Evolutionary conservation across 2,329 filamentous ascomycete genomes (phyloP), one percentile per base, ranked within the genome.

Genomic region (Kalmusia sp.): DNA sequence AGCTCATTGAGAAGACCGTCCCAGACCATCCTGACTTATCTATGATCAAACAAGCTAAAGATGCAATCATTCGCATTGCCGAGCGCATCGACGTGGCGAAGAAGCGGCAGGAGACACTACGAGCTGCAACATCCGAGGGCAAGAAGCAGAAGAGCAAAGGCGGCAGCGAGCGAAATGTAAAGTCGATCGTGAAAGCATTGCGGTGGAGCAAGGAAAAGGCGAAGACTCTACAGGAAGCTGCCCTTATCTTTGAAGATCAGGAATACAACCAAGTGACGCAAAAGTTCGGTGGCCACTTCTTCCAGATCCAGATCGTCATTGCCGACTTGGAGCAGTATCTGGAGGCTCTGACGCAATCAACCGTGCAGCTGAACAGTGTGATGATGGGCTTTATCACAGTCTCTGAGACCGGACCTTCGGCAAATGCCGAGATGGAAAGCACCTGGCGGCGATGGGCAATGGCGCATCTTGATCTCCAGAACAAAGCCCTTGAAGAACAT

Each of bases 291-390:
- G 92, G 96, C 57, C 93, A 97, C 71, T 97, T 92, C 73, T 88
- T 97, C 57, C 89, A 93, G 55, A 79, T 98, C 24, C 93, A 98
- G 69, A 90, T 99, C 33, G 91, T 97, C 35, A 87, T 96, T 67
- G 87, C 93, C 53, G 95, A 98, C 71, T 89, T 96, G n/a, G 92
- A 97, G 68, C 92, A 88, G 65, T 98, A 98, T 73, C 88, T 92
- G 4, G 85, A 89, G n/a, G 88, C 93, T 51, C 86, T 91, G 3
- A 86, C 89, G 7, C 84, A 84, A n/a, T 92, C 91, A 58, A 88
- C 96, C 44, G 85, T 89, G 53, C 88, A 91, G 61, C 92, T 96
- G 64, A 84, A 92, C 43, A 87, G 91, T 55, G 90, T 93, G 59
- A 84, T 93, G 25, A 86, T 87, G 2, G 91, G 90, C 1, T 90